Base-by-base conservation (phyloP, 805 yeast genomes). In the Wickerhamomyces alni region DNA sequence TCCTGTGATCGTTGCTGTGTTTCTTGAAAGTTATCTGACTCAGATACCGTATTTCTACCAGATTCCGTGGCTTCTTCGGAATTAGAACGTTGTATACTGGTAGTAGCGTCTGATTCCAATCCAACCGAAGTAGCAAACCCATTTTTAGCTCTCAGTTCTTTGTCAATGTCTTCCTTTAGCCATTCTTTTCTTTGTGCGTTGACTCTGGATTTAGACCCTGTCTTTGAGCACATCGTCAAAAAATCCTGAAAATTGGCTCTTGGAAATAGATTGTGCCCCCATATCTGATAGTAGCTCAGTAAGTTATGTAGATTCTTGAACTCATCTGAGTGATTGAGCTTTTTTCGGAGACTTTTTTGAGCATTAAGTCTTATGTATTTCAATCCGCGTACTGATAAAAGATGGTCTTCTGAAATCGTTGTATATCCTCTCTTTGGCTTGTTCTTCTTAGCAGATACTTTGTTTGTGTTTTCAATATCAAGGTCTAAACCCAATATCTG, bases 211-310 rank as follows among this genome's bases (percentile, higher is more conserved):
- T 54, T 57, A 45, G 58, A 60, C 12, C 84, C 80, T 31, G 77
- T 67, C 13, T 67, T 61, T 30, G 71, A 66, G 36, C 80, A 59
- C 48, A 82, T 59, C 18, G 69, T 65, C 1, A 82, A 61, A 51
- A 88, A 80, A 57, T 86, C 94, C 35, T 67, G 66, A 47, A 88
- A 85, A 45, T 75, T 80, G 13, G 93, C 87, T 62, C 82, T 84
- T 5, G 96, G 95, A 54, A 73, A 87, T 29, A 87, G 51, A 17
- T 72, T 66, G 57, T 84, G 91, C 1, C 82, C 87, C 89, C 91
- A 84, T 26, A 79, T 51, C 58, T 82, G 87, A 56, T 82, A 84
- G 28, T 72, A 66, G 24, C 69, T 69, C 8, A 82, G 56, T 7
- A 84, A 55, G 26, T 67, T 61, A 9, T 68, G 57, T 39, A 78